These are phyloP conservation scores for Tricholoma sp. DNA, from an alignment of 768 basidiomycete genomes.

Conservation along the genomic window DNA sequence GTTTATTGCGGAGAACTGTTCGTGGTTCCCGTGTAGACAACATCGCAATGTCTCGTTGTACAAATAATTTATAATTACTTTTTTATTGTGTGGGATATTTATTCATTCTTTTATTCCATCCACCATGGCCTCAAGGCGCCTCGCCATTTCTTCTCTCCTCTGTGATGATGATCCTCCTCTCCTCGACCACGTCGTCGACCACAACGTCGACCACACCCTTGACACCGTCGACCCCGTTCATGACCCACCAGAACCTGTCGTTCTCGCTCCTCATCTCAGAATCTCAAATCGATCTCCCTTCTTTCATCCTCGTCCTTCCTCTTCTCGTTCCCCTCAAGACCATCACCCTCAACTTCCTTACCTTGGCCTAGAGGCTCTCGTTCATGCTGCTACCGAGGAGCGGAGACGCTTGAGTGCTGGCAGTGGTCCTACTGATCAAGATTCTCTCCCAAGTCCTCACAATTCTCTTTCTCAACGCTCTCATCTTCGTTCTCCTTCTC, in stretches of 20 bases:
- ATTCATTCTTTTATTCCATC: constrained; percentile 14
- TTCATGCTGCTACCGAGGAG: constrained; percentile 68
- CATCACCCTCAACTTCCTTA: constrained; percentile 14
- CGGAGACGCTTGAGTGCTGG: constrained; percentile 43
- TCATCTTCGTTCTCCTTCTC: constrained; percentile 8
- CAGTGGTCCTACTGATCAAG: constrained; percentile 11
- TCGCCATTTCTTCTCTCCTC: constrained; percentile 73
- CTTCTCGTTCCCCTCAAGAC: constrained; percentile 4
- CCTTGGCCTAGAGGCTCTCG: constrained; percentile 58
- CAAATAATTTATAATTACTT: constrained; percentile 26
- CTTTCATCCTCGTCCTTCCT: constrained; percentile 14
- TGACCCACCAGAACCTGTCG: constrained; percentile 1
- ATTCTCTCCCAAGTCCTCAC: constrained; percentile 14
- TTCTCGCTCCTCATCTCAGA: constrained; percentile 22
- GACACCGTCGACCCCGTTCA: too few species aligned
- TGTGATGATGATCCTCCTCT: constrained; percentile 39
- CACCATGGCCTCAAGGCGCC: constrained; percentile 58
- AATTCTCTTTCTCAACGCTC: constrained; percentile 18
- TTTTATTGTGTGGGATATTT: background rate
- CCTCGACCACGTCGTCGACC: background rate
- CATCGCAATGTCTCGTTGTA: constrained; percentile 91
- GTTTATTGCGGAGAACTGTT: constrained; percentile 46
- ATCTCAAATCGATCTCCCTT: background rate
- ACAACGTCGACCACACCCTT: too few species aligned
- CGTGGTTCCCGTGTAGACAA: constrained; percentile 62